These are phyloP conservation scores for Hypoxylon rickii DNA, from an alignment of 495 filamentous ascomycete species.

Conservation along the genomic window DNA sequence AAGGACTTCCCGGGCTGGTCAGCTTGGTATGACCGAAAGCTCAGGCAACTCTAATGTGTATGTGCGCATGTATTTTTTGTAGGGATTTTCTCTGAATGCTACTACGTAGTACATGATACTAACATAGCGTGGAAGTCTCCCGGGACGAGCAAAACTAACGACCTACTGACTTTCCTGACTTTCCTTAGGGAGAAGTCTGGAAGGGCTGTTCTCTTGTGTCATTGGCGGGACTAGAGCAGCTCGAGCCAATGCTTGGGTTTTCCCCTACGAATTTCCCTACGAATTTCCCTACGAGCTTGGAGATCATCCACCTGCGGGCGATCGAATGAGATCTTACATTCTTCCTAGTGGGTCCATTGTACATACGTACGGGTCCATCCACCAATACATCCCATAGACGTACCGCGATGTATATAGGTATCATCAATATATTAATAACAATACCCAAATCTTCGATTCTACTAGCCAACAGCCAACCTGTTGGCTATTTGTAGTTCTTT, in stretches of 20 bases:
- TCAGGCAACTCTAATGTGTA: not conserved
- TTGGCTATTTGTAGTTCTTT: no score
- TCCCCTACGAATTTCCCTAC: no score
- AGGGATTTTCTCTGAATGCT: no score
- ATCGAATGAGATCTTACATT: conserved; percentile 29
- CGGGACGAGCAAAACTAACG: conserved; percentile 14
- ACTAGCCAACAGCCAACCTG: no score
- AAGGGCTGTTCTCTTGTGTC: conserved; percentile 13
- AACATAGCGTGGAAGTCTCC: conserved; percentile 1
- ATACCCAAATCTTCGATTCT: no score
- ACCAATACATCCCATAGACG: not conserved
- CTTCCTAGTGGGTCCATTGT: conserved; percentile 1
- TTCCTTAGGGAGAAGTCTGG: conserved; percentile 26
- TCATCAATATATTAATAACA: no score
- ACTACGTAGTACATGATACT: no score
- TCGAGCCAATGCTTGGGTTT: conserved; percentile 14
- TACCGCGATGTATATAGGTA: no score
- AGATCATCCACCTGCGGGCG: conserved; percentile 12
- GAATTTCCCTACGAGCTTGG: not conserved
- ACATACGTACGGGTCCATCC: not conserved
- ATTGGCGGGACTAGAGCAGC: conserved; percentile 13
- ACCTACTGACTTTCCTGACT: conserved; percentile 8
- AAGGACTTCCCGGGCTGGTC: no score
- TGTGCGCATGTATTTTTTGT: no score
- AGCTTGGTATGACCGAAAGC: no score